phyloP scores from a whole-genome alignment of 75 land plant genomes.

The Pseudotsuga menziesii region DNA sequence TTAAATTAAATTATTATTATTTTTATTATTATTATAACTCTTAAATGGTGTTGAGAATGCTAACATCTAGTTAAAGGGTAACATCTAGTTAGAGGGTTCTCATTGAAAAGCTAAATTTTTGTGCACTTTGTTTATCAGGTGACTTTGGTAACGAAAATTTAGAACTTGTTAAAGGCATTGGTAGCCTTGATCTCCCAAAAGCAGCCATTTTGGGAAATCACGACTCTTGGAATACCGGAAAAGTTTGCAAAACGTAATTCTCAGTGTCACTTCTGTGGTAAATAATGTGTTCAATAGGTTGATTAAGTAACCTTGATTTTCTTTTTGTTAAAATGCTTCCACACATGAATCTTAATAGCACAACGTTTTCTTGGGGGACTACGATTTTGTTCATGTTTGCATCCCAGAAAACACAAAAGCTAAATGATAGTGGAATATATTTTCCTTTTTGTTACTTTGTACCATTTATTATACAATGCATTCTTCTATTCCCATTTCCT shows the following conservation, averaged over 20 bases:
- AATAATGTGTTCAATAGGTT: background rate
- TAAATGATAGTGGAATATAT: background rate
- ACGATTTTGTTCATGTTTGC: background rate
- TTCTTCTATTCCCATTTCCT: background rate
- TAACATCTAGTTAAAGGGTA: background rate
- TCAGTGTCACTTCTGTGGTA: background rate
- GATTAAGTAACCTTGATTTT: background rate
- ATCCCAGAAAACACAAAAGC: background rate
- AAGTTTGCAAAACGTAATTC: constrained; percentile 31
- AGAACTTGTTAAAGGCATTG: constrained; percentile 68
- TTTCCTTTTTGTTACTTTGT: background rate
- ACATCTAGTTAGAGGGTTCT: background rate
- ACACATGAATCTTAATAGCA: background rate
- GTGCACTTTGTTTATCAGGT: constrained; percentile 38
- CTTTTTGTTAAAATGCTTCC: background rate
- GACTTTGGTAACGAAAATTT: constrained; percentile 94
- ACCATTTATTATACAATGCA: background rate
- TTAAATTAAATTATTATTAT: too few species aligned
- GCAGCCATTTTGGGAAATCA: constrained; percentile 93
- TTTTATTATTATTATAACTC: too few species aligned
- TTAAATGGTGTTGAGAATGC: too few species aligned
- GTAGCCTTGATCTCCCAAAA: constrained; percentile 61
- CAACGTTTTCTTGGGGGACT: background rate
- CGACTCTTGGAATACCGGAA: constrained; percentile 66
- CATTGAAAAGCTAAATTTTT: background rate